Evolutionary conservation across 164 flowering plant species (phyloP).

Genomic region (Magnolia changhungtana): DNA sequence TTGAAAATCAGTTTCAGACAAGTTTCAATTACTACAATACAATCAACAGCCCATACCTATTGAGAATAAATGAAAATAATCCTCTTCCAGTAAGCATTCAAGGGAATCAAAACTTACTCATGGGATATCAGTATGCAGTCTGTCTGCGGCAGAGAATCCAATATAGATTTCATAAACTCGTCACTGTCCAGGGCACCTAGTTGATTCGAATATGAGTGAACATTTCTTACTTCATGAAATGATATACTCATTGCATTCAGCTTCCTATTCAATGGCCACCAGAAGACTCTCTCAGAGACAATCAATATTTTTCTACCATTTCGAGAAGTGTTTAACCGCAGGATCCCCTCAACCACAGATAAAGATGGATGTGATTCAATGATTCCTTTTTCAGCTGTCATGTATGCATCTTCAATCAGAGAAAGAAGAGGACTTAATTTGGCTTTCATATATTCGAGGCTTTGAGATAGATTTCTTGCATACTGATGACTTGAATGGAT

Average conservation of each 20-base stretch:
- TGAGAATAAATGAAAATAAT: not conserved
- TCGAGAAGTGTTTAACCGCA: slow-evolving; percentile 23
- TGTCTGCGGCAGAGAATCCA: slow-evolving; percentile 21
- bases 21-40: not conserved
- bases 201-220: slow-evolving; percentile 9
- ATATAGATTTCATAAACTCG: not conserved
- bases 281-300: slow-evolving; percentile 47
- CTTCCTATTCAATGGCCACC: slow-evolving; percentile 47
- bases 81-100: not conserved
- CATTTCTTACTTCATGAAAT: slow-evolving; percentile 28
- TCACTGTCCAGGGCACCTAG: slow-evolving; percentile 12
- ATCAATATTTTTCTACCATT: slow-evolving; percentile 37
- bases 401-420: slow-evolving; percentile 32
- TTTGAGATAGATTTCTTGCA: slow-evolving; percentile 32
- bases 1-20: not conserved
- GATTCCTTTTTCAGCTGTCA: slow-evolving; percentile 29
- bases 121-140: slow-evolving; percentile 42
- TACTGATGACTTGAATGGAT: slow-evolving; percentile 40
- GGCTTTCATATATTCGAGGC: slow-evolving; percentile 26
- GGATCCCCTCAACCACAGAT: slow-evolving; percentile 36
- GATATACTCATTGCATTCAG: slow-evolving; percentile 42
- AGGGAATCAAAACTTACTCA: slow-evolving; percentile 31
- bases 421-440: slow-evolving; percentile 34
- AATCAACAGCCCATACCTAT: not conserved
- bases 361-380: slow-evolving; percentile 53